These are phyloP conservation scores for Hylodesmum podocarpum DNA, from an alignment of 306 rosid species.

Conservation along the genomic window DNA sequence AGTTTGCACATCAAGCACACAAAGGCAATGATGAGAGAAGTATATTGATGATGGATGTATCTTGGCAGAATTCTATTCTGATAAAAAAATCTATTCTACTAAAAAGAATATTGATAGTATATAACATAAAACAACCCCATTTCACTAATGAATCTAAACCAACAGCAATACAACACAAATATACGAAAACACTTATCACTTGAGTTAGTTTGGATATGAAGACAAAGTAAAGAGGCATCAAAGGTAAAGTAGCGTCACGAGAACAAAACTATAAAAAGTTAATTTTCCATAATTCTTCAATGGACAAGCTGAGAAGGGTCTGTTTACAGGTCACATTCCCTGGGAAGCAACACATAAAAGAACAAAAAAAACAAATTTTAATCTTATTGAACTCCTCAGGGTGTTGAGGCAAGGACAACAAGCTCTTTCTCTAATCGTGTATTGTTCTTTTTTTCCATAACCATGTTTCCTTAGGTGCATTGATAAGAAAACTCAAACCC, in stretches of 20 bases:
- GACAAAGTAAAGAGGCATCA: neutral
- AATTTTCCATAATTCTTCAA: neutral
- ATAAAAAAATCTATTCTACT: neutral
- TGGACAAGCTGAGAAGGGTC: neutral
- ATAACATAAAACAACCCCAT: neutral
- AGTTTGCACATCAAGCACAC: too few relatives aligned
- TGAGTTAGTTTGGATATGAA: neutral
- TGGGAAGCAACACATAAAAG: constrained; percentile 3
- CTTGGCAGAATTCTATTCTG: neutral
- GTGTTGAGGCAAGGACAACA: neutral
- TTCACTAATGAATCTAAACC: neutral
- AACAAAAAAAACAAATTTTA: neutral
- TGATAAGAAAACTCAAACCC: constrained; percentile 14
- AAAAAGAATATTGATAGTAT: neutral
- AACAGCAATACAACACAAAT: neutral
- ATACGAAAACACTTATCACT: neutral
- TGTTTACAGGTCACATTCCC: neutral
- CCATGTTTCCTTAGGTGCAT: neutral
- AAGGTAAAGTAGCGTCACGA: neutral
- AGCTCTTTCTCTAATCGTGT: neutral
- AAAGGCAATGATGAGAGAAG: too few relatives aligned
- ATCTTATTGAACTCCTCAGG: neutral
- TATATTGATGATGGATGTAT: too few relatives aligned
- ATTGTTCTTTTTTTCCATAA: neutral
- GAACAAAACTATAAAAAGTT: neutral